Conservation (phyloP, 306 rosid genomes). For the Cyclanthera cordifolia region DNA sequence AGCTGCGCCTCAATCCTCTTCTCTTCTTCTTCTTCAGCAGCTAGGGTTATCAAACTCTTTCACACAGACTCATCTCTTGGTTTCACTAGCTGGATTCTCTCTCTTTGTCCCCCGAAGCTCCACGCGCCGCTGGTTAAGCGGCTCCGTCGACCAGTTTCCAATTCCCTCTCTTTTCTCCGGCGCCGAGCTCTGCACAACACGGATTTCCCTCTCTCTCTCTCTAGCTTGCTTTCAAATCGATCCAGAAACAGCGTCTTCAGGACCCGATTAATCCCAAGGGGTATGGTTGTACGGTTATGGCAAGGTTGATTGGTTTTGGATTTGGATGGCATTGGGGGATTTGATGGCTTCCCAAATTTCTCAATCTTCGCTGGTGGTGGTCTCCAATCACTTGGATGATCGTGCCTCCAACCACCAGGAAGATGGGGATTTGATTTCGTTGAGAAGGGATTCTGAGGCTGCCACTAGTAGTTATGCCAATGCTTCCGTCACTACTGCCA, state of each 20-base stretch:
- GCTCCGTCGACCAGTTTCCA: constrained; percentile 49
- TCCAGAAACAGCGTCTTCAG: constrained; percentile 3
- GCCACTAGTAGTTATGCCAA: constrained; percentile 43
- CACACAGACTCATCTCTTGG: neutral
- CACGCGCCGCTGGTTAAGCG: constrained; percentile 78
- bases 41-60: constrained; percentile 31
- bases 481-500: constrained; percentile 36
- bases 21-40: constrained; percentile 10
- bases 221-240: neutral
- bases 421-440: constrained; percentile 28
- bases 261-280: neutral
- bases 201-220: neutral
- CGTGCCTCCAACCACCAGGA: constrained; percentile 31
- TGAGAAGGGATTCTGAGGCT: constrained; percentile 52
- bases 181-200: neutral
- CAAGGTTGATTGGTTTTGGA: constrained; percentile 33
- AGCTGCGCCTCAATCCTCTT: constrained; percentile 52
- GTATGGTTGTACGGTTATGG: constrained; percentile 24
- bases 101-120: constrained; percentile 40
- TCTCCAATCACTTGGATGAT: constrained; percentile 49
- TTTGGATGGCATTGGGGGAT: constrained; percentile 99
- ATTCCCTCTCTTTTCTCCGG: neutral
- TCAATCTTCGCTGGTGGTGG: constrained; percentile 57
- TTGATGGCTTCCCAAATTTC: constrained; percentile 89
- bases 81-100: constrained; percentile 56